Percentiles rank a stretch among this genome's conserved stretches.
Evolutionary conservation across 2,329 filamentous ascomycete genomes (phyloP).

Genomic region (Scortechinia acanthostroma): DNA sequence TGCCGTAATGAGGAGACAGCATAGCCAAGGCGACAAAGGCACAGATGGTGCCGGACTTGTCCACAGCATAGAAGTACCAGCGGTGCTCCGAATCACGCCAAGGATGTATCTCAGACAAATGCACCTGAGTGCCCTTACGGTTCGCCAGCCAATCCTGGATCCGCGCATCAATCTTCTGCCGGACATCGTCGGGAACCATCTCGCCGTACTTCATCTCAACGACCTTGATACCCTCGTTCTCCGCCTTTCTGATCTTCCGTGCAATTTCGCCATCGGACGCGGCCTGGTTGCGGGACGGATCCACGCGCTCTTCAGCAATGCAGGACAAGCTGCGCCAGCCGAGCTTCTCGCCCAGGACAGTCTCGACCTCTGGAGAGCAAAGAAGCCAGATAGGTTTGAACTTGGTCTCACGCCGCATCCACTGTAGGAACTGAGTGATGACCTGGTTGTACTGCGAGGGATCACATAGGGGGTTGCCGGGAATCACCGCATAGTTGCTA

Average conservation of each 20-base stretch:
- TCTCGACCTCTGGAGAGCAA: slow-evolving; percentile 71
- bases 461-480: slow-evolving; percentile 83
- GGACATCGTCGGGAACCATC: slow-evolving; percentile 57
- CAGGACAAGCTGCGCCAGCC: slow-evolving; percentile 86
- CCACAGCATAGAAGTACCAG: slow-evolving; percentile 76
- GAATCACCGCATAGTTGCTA: slow-evolving; percentile 71
- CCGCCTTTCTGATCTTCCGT: slow-evolving; percentile 73
- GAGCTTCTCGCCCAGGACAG: slow-evolving; percentile 71
- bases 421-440: slow-evolving; percentile 68
- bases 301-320: slow-evolving; percentile 80
- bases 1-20: slow-evolving; percentile 73
- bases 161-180: slow-evolving; percentile 61
- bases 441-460: slow-evolving; percentile 68
- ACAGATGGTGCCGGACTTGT: slow-evolving; percentile 63
- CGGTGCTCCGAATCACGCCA: slow-evolving; percentile 81
- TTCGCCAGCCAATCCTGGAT: slow-evolving; percentile 74
- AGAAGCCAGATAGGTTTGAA: slow-evolving; percentile 85
- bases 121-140: slow-evolving; percentile 80
- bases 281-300: slow-evolving; percentile 62
- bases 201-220: slow-evolving; percentile 62
- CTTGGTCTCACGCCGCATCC: slow-evolving; percentile 59
- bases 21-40: slow-evolving; percentile 79
- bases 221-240: slow-evolving; percentile 78
- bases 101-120: slow-evolving; percentile 81
- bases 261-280: slow-evolving; percentile 55